Evolutionary conservation across 1,284 basidiomycete genomes (phyloP), one percentile per base, ranked within the genome.

Genomic region (Naganishia cerealis): DNA sequence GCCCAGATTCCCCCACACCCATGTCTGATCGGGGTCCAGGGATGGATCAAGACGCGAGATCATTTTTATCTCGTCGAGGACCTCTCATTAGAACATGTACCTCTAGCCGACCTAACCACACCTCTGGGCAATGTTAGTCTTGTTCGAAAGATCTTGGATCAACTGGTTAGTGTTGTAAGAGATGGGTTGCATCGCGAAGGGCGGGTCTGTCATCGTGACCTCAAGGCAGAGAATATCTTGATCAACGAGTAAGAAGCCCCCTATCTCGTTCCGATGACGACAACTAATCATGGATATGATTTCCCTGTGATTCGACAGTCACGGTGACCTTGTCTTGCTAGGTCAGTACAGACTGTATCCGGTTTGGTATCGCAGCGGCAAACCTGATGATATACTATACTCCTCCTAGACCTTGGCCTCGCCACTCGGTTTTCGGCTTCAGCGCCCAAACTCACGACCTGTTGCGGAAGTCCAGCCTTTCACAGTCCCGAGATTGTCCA

Each of bases 1-100:
- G 83, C 84, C 1, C 82, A 85, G 72, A 77, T 86, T 0, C 81
- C 83, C 0, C 82, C 82, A 0, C 84, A 85, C 73, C 84, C 84
- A 0, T 85, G 84, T 71, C 77, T 86, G 29, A 82, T 85, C 50
- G 79, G 80, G 50, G 84, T 86, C 3, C 81, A 82, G 70, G 83
- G 84, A 43, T 84, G 83, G 59, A 81, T 85, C 33, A 75, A 83
- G 5, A 85, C 85, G 0, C 79, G 82, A 5, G 83, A 83, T 2
- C 84, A 85, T 72, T 85, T 85, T 72, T 86, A 86, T 74, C 82
- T 86, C n/a, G 80, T 86, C 63, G 84, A 80, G 78, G 70, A 65
- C 76, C 75, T 13, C 21, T 33, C 70, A 18, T 26, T 10, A 74
- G 81, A 57, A 80, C 81, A 36, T 76, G 81, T 48, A 73, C 77